Base-by-base conservation (phyloP, 2,329 filamentous ascomycete species). In the Aspergillus amoenus region DNA sequence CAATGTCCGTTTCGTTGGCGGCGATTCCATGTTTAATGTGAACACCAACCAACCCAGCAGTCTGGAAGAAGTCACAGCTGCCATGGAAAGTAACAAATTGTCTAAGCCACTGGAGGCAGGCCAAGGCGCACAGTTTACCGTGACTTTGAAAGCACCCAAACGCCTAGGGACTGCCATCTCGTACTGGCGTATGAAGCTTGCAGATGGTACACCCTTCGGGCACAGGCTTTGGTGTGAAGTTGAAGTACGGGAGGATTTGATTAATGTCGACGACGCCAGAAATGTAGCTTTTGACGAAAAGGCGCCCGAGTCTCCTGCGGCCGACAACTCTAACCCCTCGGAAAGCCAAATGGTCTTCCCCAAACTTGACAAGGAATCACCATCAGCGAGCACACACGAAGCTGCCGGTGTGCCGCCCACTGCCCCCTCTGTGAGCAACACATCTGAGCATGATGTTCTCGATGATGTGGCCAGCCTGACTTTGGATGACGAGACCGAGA, bases 201-300 rank as follows among this genome's bases (percentile, higher is more conserved):
- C 86, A 7, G 87, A 91, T 56, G 93, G 93, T 22, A 80, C 83
- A 62, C 89, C 91, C 63, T 97, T 97, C 64, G 94, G 94, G 40
- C 90, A 97, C 78, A 90, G 92, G 68, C 81, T 99, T 47, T 99
- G 93, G 93, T 97, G 93, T 71, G 92, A 97, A 64, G 85, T 99
- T 61, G 84, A 85, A 50, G 91, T 97, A 56, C 64, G 70, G 62
- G 66, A 61, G 3, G 64, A 61, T 21, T 57, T 60, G 40, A 44
- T 63, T 52, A 30, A 43, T 48, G 49, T 55, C 15, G 53, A 62
- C 32, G 46, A 56, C 55, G 59, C 50, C 15, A 50, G 51, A 30
- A 44, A 56, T 9, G n/a, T 41, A n/a, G 32, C 43, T 8, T 56
- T 61, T 12, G 68, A 70, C 52, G 65, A 74, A 32, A 64, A 73